phyloP scores from a whole-genome alignment of 331 rosid genomes.

The Malus hybrid region DNA sequence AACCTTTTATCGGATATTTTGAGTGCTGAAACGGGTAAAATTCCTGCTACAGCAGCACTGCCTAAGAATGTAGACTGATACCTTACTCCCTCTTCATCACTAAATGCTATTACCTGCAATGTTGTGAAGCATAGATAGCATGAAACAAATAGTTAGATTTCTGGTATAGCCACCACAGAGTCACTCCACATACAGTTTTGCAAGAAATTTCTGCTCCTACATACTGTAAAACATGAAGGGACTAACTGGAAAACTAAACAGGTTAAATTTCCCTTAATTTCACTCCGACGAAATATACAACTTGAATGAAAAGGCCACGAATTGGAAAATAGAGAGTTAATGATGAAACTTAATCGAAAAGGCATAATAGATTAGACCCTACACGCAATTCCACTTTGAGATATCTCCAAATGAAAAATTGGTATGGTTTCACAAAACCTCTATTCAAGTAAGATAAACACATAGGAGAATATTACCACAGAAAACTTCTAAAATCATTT shows the following conservation, averaged over 20 bases:
- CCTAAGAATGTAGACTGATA: slow-evolving; percentile 95
- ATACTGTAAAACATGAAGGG: too few relatives aligned
- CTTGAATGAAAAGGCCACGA: not conserved
- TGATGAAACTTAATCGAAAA: not conserved
- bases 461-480: not conserved
- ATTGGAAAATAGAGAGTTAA: not conserved
- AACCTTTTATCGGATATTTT: slow-evolving; percentile 79
- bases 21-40: slow-evolving; percentile 57
- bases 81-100: slow-evolving; percentile 97
- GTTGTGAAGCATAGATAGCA: slow-evolving; percentile 5
- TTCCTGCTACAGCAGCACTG: slow-evolving; percentile 83
- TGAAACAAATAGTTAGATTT: not conserved
- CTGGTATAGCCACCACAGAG: not conserved
- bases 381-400: too few relatives aligned
- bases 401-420: not conserved
- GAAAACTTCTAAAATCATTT: not conserved
- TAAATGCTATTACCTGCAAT: slow-evolving; percentile 81
- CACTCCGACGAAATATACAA: not conserved
- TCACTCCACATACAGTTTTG: not conserved
- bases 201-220: too few relatives aligned
- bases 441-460: not conserved
- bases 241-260: too few relatives aligned
- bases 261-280: too few relatives aligned
- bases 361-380: too few relatives aligned
- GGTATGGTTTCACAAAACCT: not conserved